A percentile compares a stretch with the other conserved stretches of the same genome.
phyloP scores from a whole-genome alignment of 139 green algal species.

The Tetradesmus obliquus region DNA sequence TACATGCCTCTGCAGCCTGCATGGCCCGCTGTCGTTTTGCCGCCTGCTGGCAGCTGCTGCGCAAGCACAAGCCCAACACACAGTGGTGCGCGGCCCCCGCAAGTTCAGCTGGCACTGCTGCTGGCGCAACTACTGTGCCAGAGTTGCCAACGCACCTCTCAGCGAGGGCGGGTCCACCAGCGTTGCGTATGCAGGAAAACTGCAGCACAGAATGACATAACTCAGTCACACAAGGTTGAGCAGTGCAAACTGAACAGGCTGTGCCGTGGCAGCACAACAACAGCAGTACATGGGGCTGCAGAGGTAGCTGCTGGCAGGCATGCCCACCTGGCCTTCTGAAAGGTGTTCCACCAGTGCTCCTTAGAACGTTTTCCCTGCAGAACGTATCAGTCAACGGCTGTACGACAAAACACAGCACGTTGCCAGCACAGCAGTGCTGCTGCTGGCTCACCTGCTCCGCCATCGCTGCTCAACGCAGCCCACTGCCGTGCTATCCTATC shows the following conservation, averaged over 20 bases:
- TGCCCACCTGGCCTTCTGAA: background rate
- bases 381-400: background rate
- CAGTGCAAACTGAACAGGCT: too few relatives aligned
- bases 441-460: background rate
- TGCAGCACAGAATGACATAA: background rate
- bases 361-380: background rate
- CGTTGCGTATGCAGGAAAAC: slow-evolving; percentile 23
- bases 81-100: too few relatives aligned
- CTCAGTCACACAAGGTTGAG: too few relatives aligned
- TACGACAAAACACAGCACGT: background rate
- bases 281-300: background rate
- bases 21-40: background rate
- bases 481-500: background rate
- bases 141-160: background rate
- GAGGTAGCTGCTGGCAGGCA: background rate
- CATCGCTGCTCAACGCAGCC: background rate
- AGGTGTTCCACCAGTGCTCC: background rate
- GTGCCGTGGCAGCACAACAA: background rate
- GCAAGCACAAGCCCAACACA: too few relatives aligned
- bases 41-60: too few relatives aligned
- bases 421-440: background rate
- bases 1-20: background rate
- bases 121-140: background rate
- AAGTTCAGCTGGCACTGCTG: background rate
- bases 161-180: background rate